Percentiles rank a stretch among this genome's conserved stretches.
Evolutionary conservation across 2,329 filamentous ascomycete genomes (phyloP).

Genomic region (Erysiphe neolycopersici): DNA sequence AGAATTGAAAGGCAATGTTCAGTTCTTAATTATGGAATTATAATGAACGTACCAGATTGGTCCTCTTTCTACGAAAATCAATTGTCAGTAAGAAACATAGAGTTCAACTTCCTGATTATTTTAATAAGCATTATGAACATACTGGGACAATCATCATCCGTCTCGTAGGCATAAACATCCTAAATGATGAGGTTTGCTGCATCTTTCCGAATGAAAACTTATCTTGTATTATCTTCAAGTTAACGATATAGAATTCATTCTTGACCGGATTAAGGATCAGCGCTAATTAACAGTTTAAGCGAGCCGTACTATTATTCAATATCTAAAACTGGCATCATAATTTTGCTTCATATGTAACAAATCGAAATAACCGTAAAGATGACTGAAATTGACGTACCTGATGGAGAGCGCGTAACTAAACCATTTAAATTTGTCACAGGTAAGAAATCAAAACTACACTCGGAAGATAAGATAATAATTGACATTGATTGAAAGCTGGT

Average conservation of each 20-base stretch:
- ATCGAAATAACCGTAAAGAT: constrained; percentile 29
- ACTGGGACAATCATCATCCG: constrained; percentile 51
- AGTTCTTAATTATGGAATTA: background rate
- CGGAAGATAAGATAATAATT: constrained; percentile 5
- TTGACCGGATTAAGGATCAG: background rate
- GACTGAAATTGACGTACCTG: constrained; percentile 49
- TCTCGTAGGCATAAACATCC: constrained; percentile 38
- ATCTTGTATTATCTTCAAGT: too few species aligned
- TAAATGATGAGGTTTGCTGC: constrained; percentile 30
- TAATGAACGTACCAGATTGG: constrained; percentile 32
- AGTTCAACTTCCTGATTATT: too few species aligned
- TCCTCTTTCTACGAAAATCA: constrained; percentile 29
- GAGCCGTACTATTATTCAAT: background rate
- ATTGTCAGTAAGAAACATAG: constrained; percentile 10
- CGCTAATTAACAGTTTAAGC: background rate
- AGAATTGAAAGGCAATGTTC: background rate
- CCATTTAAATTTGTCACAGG: constrained; percentile 99
- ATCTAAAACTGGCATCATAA: background rate
- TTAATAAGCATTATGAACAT: constrained; percentile 15
- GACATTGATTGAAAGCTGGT: constrained; percentile 22
- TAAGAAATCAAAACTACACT: constrained; percentile 21
- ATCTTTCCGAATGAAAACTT: constrained; percentile 5
- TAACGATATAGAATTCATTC: too few species aligned
- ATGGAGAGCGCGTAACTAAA: constrained; percentile 70
- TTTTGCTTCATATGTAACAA: background rate